Evolutionary conservation across 2,329 filamentous ascomycete genomes (phyloP), one percentile per base, ranked within the genome.

Genomic region (Biscogniauxia mediterranea): DNA sequence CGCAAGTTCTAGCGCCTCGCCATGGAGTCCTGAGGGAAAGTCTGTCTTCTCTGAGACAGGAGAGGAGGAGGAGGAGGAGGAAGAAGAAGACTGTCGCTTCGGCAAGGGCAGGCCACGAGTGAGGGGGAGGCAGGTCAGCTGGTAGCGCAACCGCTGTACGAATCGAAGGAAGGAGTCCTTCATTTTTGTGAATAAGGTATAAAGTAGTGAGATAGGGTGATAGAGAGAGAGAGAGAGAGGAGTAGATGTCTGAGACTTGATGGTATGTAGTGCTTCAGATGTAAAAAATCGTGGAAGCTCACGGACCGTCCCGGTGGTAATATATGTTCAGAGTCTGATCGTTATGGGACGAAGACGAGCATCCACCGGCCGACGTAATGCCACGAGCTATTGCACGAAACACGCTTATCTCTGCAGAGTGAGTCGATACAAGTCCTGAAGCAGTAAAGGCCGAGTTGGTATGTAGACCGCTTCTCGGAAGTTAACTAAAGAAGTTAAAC

Each of bases 1-100:
- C 54, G 68, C 69, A 25, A 72, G 19, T 17, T 60, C 53, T 9
- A 65, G 51, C 19, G 67, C 69, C 4, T 71, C 69, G 11, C 64
- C 62, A 13, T 65, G 62, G 42, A 70, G 66, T 4, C 65, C 64
- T 19, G 61, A 60, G 53, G 62, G 50, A 13, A 46, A 52, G 7
- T 8, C 52, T 32, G 64, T n/a, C 21, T 56, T 46, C 28, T 59
- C 59, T 8, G 57, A 32, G n/a, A 32, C 11, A 25, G 3, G 13
- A 19, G 61, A 55, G n/a, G 38, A 13, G 21, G 21, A 52, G 19
- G 60, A 25, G 15, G 57, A 56, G 13, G 38, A 13, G 21, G 21
- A 52, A 20, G 60, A 25, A 17, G 57, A 56, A 8, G n/a, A 28
- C 23, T 60, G 17, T n/a, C 57, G n/a, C 32, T 53, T 32, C 9